Conservation (phyloP, 129 eudicot genomes). For the Pulicaria dysenterica region DNA sequence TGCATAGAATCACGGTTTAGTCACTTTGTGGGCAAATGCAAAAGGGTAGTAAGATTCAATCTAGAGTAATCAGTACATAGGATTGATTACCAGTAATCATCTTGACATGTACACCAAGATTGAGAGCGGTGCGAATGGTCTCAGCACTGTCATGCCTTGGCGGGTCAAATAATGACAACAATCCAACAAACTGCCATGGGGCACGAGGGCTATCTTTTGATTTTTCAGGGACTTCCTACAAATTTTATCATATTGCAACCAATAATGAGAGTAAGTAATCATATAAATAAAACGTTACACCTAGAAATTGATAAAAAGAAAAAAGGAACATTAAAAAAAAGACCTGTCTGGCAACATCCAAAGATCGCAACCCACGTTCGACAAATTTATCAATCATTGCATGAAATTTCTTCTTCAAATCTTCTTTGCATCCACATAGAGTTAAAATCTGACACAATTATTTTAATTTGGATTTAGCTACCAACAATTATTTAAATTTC, state of each 20-base stretch:
- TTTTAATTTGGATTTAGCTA: conserved; percentile 5
- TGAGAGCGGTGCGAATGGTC: conserved; percentile 85
- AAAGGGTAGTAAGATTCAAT: no score
- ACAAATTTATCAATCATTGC: conserved; percentile 81
- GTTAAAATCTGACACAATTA: conserved; percentile 55
- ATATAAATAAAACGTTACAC: not conserved
- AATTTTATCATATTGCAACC: not conserved
- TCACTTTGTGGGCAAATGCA: no score
- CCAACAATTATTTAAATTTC: no score
- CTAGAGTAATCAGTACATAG: not conserved
- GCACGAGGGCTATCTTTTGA: conserved; percentile 73
- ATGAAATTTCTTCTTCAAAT: conserved; percentile 75
- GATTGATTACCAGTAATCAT: conserved; percentile 75
- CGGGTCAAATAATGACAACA: conserved; percentile 84
- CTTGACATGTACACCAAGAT: conserved; percentile 88
- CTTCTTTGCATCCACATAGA: conserved; percentile 82
- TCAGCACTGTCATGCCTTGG: conserved; percentile 97
- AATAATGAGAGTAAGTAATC: not conserved
- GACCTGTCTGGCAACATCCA: conserved; percentile 90
- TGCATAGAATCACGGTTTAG: no score
- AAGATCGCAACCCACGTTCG: conserved; percentile 83
- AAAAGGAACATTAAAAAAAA: not conserved
- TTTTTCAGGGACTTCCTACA: conserved; percentile 84
- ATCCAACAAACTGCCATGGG: conserved; percentile 88
- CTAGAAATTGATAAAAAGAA: not conserved